Evolutionary conservation across 2,329 filamentous ascomycete species (phyloP).

Genomic region (Colletotrichum eremochloae): DNA sequence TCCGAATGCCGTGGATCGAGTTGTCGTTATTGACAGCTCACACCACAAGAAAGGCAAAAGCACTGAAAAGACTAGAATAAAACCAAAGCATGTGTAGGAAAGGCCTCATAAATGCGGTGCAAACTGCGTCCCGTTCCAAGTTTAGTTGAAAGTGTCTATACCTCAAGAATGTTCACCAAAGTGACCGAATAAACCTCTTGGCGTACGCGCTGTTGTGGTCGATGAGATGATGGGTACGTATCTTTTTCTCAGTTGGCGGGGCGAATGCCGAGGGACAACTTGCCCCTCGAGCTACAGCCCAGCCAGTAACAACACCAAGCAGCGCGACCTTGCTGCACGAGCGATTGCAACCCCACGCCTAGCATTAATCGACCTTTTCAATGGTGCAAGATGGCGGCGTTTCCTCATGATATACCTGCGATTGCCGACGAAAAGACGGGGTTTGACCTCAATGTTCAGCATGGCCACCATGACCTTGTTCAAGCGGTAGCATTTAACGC

Average conservation of each 20-base stretch:
- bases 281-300: not conserved
- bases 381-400: conserved; percentile 50
- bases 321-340: not conserved
- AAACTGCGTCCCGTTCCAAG: not conserved
- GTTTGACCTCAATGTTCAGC: conserved; percentile 74
- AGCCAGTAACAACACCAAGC: conserved; percentile 1
- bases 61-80: not conserved
- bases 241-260: not conserved
- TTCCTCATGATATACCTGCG: conserved; percentile 47
- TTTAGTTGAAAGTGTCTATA: not conserved
- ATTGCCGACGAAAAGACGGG: conserved; percentile 60
- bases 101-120: not conserved
- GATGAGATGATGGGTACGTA: conserved; percentile 1
- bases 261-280: not conserved
- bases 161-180: not conserved
- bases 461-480: conserved; percentile 84
- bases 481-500: conserved; percentile 91
- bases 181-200: not conserved
- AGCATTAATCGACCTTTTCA: conserved; percentile 52
- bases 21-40: not conserved
- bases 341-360: not conserved
- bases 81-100: not conserved
- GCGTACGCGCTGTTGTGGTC: not conserved
- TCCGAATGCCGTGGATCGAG: not conserved
- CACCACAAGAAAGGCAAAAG: not conserved